Base-by-base conservation (phyloP, 2,329 filamentous ascomycete species). In the Colletotrichum tofieldiae region DNA sequence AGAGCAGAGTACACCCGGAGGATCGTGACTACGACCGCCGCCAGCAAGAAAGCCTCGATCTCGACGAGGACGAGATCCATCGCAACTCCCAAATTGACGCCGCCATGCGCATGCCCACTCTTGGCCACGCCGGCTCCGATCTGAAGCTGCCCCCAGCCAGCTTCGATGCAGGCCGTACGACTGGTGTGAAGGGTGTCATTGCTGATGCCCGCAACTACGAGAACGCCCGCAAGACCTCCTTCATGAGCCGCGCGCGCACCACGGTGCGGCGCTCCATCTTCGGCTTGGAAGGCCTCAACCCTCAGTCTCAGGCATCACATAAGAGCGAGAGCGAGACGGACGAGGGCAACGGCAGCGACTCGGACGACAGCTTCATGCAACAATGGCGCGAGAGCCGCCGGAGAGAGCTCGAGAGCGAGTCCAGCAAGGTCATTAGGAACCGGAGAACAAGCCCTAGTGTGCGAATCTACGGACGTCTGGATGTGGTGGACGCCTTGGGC, bases 151-250 rank as follows among this genome's bases (percentile, higher is more conserved):
- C 90, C 18, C 90, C 89, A 12, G 84, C 85, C 16, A 87, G 86
- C 67, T 92, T 92, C 78, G 90, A 93, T 80, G 90, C 85, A 65
- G 91, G 92, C 70, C 89, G 90, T 75, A 91, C 93, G 76, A 96
- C 93, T 3, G 94, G 94, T 58, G 93, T 95, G 76, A 96, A 96
- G 85, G 94, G 94, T 74, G 94, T 96, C 81, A 96, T 96, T 78
- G 93, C 93, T 77, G 94, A 96, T 79, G 94, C 94, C 47, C 88
- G 93, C 78, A 91, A 91, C 77, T 96, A 93, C 81, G 92, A 94
- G 83, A 86, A 89, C 77, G 92, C 93, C 16, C 87, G 88, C 76
- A 86, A 86, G 77, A 83, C 78, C 76, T 89, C 88, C 74, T 90
- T 87, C 85, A 85, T 84, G 77, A 85, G 82, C 78, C 85, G 84